These are phyloP conservation scores for Paramecium caudatum DNA, from an alignment of 73 alveolate species.

Conservation along the genomic window DNA sequence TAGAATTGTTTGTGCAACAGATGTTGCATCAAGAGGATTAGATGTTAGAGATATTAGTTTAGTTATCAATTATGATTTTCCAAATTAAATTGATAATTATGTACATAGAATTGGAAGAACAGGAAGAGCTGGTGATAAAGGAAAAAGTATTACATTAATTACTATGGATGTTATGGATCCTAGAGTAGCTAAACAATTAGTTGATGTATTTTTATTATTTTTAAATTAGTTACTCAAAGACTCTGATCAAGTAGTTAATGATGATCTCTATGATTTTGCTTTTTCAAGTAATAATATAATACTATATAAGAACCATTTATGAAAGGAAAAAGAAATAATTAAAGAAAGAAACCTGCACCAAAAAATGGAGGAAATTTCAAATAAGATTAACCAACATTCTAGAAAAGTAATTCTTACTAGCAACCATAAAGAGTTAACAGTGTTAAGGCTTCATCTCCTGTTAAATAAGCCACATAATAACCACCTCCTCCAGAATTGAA, in stretches of 20 bases:
- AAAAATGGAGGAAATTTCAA: background rate
- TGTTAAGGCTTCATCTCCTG: conserved; percentile 3
- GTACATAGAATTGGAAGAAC: conserved; percentile 97
- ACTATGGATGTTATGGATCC: conserved; percentile 78
- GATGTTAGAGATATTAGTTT: conserved; percentile 90
- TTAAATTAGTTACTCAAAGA: conserved; percentile 34
- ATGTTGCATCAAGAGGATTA: conserved; percentile 95
- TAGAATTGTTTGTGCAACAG: conserved; percentile 93
- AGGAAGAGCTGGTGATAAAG: conserved; percentile 95
- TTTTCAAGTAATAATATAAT: background rate
- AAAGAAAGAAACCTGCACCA: background rate
- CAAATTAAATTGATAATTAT: conserved; percentile 92
- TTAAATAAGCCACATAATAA: background rate
- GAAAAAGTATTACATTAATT: conserved; percentile 79
- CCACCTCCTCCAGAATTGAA: conserved; percentile 57
- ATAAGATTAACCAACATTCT: too few species aligned
- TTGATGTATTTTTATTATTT: conserved; percentile 58
- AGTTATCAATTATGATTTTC: conserved; percentile 95
- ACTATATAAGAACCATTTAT: background rate
- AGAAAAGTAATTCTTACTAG: too few species aligned
- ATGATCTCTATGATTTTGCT: conserved; percentile 74
- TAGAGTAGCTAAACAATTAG: conserved; percentile 69
- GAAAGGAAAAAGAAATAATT: background rate
- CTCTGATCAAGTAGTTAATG: conserved; percentile 78
- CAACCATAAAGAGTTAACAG: too few species aligned